A percentile compares a stretch with the other conserved stretches of the same genome.
Evolutionary conservation across 805 yeast species (phyloP).

Genomic region (Metschnikowia santaceciliae): DNA sequence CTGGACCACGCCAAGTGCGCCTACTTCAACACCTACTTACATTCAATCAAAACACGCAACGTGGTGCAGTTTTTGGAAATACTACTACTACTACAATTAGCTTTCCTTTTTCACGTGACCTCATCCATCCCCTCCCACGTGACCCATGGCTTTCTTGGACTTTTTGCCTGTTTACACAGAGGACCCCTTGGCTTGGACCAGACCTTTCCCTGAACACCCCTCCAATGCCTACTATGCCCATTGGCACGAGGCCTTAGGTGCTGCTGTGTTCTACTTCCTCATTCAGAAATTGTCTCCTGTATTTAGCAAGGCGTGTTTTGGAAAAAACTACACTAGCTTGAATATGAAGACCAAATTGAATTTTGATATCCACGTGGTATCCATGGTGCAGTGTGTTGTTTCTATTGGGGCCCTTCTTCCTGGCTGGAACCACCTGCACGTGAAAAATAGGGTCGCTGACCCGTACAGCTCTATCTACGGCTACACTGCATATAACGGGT

Average conservation of each 20-base stretch:
- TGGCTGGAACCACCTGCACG: slow-evolving; percentile 54
- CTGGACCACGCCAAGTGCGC: no score
- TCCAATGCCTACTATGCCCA: slow-evolving; percentile 47
- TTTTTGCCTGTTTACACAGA: slow-evolving; percentile 24
- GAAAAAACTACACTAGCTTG: slow-evolving; percentile 50
- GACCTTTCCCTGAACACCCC: slow-evolving; percentile 47
- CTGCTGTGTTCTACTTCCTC: slow-evolving; percentile 57
- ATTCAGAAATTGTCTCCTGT: slow-evolving; percentile 52
- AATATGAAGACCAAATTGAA: slow-evolving; percentile 51
- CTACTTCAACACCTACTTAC: no score
- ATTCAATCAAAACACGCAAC: neutral
- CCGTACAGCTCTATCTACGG: slow-evolving; percentile 50
- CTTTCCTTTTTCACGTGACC: neutral
- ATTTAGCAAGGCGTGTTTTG: slow-evolving; percentile 47
- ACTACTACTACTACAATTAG: neutral
- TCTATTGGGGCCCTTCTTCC: slow-evolving; percentile 62
- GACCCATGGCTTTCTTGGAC: neutral
- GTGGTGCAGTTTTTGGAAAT: no score
- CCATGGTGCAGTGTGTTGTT: slow-evolving; percentile 76
- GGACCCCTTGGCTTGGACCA: slow-evolving; percentile 42
- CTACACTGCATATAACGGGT: slow-evolving; percentile 68
- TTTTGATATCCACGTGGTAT: slow-evolving; percentile 87
- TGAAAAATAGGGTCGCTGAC: slow-evolving; percentile 36
- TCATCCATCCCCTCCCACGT: no score
- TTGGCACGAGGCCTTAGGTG: slow-evolving; percentile 67